Conservation (phyloP, 805 yeast species). For the Zygoascus biomembranicola region DNA sequence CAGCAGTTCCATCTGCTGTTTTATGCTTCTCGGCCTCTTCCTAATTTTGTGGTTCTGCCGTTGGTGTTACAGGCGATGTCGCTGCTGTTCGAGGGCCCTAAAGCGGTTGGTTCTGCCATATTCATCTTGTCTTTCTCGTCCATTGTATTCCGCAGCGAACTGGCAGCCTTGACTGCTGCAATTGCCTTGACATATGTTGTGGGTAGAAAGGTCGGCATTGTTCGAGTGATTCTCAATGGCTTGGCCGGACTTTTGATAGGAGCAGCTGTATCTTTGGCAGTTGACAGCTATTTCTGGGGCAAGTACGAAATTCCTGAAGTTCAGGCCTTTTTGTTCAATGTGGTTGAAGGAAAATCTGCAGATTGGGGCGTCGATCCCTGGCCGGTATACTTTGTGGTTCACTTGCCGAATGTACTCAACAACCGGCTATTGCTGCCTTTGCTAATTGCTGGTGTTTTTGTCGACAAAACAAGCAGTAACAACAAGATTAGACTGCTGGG, state of each 20-base stretch:
- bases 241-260: slow-evolving; percentile 48
- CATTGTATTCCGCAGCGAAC: slow-evolving; percentile 65
- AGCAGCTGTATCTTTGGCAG: slow-evolving; percentile 34
- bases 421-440: slow-evolving; percentile 30
- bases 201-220: slow-evolving; percentile 40
- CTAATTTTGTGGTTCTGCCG: slow-evolving; percentile 77
- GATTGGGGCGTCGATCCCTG: slow-evolving; percentile 85
- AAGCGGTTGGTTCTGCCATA: slow-evolving; percentile 38
- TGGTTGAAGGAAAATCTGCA: slow-evolving; percentile 60
- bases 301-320: slow-evolving; percentile 61
- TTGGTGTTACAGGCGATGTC: slow-evolving; percentile 50
- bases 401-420: slow-evolving; percentile 34
- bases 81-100: slow-evolving; percentile 31
- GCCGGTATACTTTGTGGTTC: slow-evolving; percentile 52
- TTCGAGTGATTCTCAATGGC: slow-evolving; percentile 22
- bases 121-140: slow-evolving; percentile 53
- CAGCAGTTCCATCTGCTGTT: slow-evolving; percentile 74
- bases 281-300: slow-evolving; percentile 77
- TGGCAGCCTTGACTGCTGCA: slow-evolving; percentile 37
- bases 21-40: slow-evolving; percentile 78
- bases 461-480: slow-evolving; percentile 24
- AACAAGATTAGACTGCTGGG: slow-evolving; percentile 34
- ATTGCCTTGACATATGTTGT: slow-evolving; percentile 33
- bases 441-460: slow-evolving; percentile 38
- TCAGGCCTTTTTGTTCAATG: slow-evolving; percentile 64